Conservation (phyloP, 139 green algal species). For the Dunaliella sp. region DNA sequence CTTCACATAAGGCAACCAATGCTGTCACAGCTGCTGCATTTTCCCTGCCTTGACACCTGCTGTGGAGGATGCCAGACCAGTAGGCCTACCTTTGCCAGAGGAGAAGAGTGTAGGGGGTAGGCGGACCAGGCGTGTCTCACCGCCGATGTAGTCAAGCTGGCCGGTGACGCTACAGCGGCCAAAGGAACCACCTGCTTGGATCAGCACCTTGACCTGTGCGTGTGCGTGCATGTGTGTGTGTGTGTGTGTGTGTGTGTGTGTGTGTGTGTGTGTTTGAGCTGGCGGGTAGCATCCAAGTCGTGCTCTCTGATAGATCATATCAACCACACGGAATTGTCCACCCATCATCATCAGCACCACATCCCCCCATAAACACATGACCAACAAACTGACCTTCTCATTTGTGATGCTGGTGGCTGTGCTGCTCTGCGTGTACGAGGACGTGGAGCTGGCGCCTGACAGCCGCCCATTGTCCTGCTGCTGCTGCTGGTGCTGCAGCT, state of each 20-base stretch:
- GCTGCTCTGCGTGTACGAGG: background rate
- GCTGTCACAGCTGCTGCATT: too few relatives aligned
- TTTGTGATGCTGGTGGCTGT: background rate
- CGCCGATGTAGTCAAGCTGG: slow-evolving; percentile 39
- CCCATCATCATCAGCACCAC: too few relatives aligned
- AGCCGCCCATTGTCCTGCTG: slow-evolving; percentile 1
- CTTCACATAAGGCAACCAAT: too few relatives aligned
- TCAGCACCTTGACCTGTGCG: slow-evolving; percentile 44
- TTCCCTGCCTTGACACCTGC: too few relatives aligned
- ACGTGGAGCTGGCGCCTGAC: background rate
- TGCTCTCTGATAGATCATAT: too few relatives aligned
- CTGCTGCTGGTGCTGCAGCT: background rate
- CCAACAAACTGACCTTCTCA: background rate
- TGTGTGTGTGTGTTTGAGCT: too few relatives aligned
- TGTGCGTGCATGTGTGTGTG: background rate
- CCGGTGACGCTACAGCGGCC: slow-evolving; percentile 13
- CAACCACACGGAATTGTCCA: too few relatives aligned
- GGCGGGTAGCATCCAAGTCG: too few relatives aligned
- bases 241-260: too few relatives aligned
- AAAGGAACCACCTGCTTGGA: slow-evolving; percentile 30
- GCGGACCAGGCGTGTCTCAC: slow-evolving; percentile 69
- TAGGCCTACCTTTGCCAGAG: slow-evolving; percentile 5
- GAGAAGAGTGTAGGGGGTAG: slow-evolving; percentile 18
- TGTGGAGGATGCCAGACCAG: too few relatives aligned
- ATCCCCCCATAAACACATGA: background rate